A percentile compares a stretch with the other conserved stretches of the same genome.
These are phyloP conservation scores for Ciborinia camelliae DNA, from an alignment of 2,329 filamentous ascomycete species.

Conservation along the genomic window DNA sequence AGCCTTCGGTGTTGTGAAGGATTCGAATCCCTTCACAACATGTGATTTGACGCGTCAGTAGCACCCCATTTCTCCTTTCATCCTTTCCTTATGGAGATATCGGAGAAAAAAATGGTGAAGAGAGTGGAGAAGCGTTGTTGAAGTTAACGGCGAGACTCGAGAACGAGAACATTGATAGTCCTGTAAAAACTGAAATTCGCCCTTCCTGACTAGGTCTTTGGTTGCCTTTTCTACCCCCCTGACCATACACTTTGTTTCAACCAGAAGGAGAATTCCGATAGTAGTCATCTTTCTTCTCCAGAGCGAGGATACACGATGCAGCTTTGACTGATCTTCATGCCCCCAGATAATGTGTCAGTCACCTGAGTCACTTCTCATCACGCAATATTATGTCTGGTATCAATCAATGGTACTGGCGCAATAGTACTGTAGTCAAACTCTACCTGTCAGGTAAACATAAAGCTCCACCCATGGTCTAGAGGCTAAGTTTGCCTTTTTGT, in stretches of 20 bases:
- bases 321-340: background rate
- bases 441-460: no score
- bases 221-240: background rate
- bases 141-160: background rate
- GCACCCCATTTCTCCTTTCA: background rate
- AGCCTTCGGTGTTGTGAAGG: background rate
- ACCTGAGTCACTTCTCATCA: background rate
- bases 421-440: background rate
- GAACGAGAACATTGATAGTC: background rate
- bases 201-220: background rate
- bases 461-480: background rate
- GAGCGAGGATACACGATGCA: background rate
- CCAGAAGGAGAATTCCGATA: background rate
- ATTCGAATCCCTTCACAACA: background rate
- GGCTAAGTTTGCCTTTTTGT: background rate
- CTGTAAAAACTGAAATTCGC: background rate
- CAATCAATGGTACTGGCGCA: background rate
- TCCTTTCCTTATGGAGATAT: constrained; percentile 7
- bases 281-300: background rate
- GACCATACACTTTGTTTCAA: background rate
- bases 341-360: background rate
- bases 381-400: background rate
- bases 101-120: background rate
- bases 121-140: background rate
- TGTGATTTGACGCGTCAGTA: background rate